Evolutionary conservation across 352 stramenopile species (phyloP).

Genomic region (Phytophthora hybrid): DNA sequence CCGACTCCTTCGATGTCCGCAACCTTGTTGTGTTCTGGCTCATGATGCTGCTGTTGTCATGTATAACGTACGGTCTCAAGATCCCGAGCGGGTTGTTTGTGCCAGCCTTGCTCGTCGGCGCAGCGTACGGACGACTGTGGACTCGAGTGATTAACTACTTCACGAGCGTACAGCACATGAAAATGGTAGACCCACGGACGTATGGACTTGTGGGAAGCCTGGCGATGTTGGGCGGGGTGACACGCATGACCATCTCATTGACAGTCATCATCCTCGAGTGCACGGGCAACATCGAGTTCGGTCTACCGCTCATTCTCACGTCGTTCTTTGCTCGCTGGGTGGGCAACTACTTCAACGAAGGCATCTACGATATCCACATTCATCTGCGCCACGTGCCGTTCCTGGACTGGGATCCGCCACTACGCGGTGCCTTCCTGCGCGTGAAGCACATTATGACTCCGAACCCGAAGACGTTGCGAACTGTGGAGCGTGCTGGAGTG

Average conservation of each 20-base stretch:
- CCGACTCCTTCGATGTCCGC: conserved; percentile 76
- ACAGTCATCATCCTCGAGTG: conserved; percentile 99
- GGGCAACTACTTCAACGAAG: conserved; percentile 99
- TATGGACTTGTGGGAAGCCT: conserved; percentile 97
- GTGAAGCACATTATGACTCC: conserved; percentile 96
- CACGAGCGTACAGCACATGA: conserved; percentile 55
- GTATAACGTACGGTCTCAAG: conserved; percentile 96
- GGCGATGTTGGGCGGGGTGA: conserved; percentile 96
- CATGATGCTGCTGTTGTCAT: conserved; percentile 84
- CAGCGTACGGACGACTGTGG: conserved; percentile 94
- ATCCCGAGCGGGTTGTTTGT: conserved; percentile 98
- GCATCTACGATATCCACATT: conserved; percentile 99
- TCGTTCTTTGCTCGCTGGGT: conserved; percentile 97
- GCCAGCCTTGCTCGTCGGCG: conserved; percentile 94
- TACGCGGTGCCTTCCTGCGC: conserved; percentile 71
- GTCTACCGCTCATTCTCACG: conserved; percentile 97
- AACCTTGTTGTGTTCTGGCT: conserved; percentile 82
- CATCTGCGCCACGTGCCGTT: conserved; percentile 90
- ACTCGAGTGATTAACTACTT: conserved; percentile 89
- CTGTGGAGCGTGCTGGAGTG: conserved; percentile 91
- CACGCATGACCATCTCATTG: conserved; percentile 98
- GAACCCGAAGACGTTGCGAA: conserved; percentile 94
- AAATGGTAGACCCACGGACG: conserved; percentile 86
- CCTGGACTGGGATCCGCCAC: conserved; percentile 78
- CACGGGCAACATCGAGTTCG: conserved; percentile 98